Conservation (phyloP, 768 basidiomycete genomes). For the Auricularia auricula-judae region DNA sequence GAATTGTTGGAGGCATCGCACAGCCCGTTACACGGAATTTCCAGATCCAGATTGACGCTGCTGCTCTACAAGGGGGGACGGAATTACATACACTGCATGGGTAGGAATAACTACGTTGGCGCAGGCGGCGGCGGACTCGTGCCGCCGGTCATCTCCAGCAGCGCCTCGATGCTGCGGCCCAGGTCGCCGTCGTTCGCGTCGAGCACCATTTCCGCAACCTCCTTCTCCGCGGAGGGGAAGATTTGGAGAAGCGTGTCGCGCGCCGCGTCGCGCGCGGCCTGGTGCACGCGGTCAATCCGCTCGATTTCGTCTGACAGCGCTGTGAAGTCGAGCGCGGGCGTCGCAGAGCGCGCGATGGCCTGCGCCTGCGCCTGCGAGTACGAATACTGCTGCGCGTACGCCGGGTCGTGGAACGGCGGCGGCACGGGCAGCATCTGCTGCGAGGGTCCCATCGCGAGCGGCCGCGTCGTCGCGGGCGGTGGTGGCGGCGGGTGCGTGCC, state of each 20-base stretch:
- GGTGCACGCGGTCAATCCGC: constrained; percentile 54
- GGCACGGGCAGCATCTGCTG: constrained; percentile 25
- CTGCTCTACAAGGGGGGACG: too few species aligned
- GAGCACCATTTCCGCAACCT: constrained; percentile 80
- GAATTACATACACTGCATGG: too few species aligned
- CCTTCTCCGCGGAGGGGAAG: constrained; percentile 73
- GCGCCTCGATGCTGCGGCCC: constrained; percentile 77
- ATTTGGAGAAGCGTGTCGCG: constrained; percentile 75
- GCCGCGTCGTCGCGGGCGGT: constrained; percentile 13
- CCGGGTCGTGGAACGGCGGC: constrained; percentile 9
- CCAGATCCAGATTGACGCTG: too few species aligned
- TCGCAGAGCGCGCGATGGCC: constrained; percentile 11
- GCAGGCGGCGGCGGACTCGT: too few species aligned
- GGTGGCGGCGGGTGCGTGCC: constrained; percentile 21
- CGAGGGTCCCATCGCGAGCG: constrained; percentile 33
- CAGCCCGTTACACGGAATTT: too few species aligned
- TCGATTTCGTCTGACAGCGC: constrained; percentile 61
- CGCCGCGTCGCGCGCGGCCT: constrained; percentile 59
- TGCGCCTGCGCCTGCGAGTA: neutral
- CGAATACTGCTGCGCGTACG: neutral
- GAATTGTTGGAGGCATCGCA: neutral
- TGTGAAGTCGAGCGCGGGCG: constrained; percentile 42
- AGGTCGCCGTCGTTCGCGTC: constrained; percentile 85
- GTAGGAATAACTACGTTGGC: too few species aligned
- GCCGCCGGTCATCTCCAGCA: constrained; percentile 57